These are phyloP conservation scores for Warburgia ugandensis DNA, from an alignment of 164 flowering plant species.

Conservation along the genomic window DNA sequence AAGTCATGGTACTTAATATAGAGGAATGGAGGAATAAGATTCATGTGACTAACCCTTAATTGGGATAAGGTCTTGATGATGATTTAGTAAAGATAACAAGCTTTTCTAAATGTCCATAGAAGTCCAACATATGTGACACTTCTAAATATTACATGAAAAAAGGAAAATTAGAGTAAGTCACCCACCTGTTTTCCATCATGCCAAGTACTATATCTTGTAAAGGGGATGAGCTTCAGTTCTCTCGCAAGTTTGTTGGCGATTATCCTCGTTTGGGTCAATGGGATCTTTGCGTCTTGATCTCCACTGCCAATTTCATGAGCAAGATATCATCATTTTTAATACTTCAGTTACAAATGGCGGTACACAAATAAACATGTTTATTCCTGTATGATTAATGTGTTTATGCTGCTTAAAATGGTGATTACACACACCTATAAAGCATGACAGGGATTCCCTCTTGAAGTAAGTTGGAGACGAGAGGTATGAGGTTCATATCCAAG, in stretches of 20 bases:
- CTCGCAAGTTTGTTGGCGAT: conserved; percentile 29
- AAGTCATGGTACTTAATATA: too few species aligned
- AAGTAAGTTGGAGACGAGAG: conserved; percentile 21
- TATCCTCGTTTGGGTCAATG: conserved; percentile 36
- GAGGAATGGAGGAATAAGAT: too few species aligned
- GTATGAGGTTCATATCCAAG: conserved; percentile 27
- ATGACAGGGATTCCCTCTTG: conserved; percentile 22
- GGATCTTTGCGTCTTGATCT: conserved; percentile 35
- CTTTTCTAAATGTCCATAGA: too few species aligned
- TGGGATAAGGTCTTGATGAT: too few species aligned
- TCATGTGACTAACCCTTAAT: too few species aligned
- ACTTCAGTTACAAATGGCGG: too few species aligned
- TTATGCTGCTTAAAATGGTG: background rate
- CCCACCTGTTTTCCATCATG: conserved; percentile 28
- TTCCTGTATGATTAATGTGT: too few species aligned
- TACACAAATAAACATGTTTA: too few species aligned
- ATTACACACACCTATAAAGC: conserved; percentile 25
- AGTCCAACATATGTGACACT: too few species aligned
- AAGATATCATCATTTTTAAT: background rate
- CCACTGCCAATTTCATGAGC: too few species aligned
- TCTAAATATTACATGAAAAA: too few species aligned
- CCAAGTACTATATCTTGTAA: conserved; percentile 31
- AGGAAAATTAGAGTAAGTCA: background rate
- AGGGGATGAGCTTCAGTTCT: conserved; percentile 18
- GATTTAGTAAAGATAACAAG: background rate